phyloP scores from a whole-genome alignment of 2,329 filamentous ascomycete species.

The Penicillium sp. region DNA sequence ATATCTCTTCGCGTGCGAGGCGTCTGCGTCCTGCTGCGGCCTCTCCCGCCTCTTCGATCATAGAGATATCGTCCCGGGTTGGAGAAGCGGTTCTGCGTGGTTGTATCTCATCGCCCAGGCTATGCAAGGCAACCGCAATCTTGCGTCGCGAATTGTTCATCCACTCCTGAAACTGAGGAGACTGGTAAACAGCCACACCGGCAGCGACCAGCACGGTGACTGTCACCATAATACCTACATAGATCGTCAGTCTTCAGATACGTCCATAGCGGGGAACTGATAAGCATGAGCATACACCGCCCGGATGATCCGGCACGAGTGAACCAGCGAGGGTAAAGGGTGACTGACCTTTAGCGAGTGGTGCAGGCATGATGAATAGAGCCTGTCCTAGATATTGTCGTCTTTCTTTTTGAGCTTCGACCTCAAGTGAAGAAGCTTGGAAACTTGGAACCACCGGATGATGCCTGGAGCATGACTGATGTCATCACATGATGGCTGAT shows the following conservation, averaged over 20 bases:
- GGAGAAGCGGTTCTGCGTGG: constrained; percentile 39
- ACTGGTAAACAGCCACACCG: constrained; percentile 64
- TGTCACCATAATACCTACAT: constrained; percentile 61
- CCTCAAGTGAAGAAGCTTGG: constrained; percentile 11
- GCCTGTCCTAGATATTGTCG: neutral
- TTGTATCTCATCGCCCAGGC: constrained; percentile 61
- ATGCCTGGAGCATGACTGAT: constrained; percentile 18
- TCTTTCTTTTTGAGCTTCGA: constrained; percentile 2
- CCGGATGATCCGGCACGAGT: constrained; percentile 14
- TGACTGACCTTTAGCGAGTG: constrained; percentile 49
- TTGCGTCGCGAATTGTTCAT: constrained; percentile 61
- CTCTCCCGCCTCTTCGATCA: constrained; percentile 47
- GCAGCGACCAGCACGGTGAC: constrained; percentile 63
- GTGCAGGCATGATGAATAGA: constrained; percentile 43
- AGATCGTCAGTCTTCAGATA: constrained; percentile 23
- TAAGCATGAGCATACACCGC: constrained; percentile 30
- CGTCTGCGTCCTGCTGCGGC: constrained; percentile 47
- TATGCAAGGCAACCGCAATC: constrained; percentile 60
- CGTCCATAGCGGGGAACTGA: constrained; percentile 21
- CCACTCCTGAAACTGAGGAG: constrained; percentile 64
- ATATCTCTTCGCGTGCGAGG: constrained; percentile 47
- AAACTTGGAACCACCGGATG: constrained; percentile 10
- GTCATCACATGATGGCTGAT: constrained; percentile 30
- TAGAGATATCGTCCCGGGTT: constrained; percentile 45
- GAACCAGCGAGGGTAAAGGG: neutral